Conservation (phyloP, 1,139 yeast species). For the Scheffersomyces segobiensis region DNA sequence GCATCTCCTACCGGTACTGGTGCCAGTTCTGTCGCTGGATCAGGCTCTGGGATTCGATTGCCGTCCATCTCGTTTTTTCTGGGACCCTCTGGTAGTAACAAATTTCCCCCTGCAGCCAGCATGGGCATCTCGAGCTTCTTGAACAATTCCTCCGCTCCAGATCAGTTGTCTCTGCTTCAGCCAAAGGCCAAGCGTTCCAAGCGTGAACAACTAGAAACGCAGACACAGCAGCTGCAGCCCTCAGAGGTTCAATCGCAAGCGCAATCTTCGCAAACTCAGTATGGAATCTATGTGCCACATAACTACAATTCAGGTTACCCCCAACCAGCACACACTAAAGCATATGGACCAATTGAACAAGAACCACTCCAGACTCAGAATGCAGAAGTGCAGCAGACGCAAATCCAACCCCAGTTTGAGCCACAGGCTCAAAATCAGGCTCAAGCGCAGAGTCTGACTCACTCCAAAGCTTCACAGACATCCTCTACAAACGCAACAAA, state of each 20-base stretch:
- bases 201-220: not conserved
- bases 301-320: not conserved
- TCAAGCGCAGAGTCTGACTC: not conserved
- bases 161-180: not conserved
- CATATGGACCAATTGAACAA: not conserved
- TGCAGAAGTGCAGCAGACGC: not conserved
- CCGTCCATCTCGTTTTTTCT: slow-evolving; percentile 33
- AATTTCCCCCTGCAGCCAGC: slow-evolving; percentile 19
- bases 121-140: slow-evolving; percentile 21
- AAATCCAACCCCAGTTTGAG: not conserved
- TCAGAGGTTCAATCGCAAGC: not conserved
- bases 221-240: not conserved
- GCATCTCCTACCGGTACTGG: not conserved
- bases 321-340: not conserved
- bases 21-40: not conserved
- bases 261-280: not conserved
- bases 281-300: not conserved
- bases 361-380: not conserved
- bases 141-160: slow-evolving; percentile 7
- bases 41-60: slow-evolving; percentile 17
- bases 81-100: slow-evolving; percentile 12
- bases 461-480: slow-evolving; percentile 3
- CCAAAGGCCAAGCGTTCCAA: not conserved
- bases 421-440: not conserved
- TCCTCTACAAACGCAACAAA: slow-evolving; percentile 4